Conservation (phyloP, 805 yeast species). For the Wickerhamomyces strasburgensis region DNA sequence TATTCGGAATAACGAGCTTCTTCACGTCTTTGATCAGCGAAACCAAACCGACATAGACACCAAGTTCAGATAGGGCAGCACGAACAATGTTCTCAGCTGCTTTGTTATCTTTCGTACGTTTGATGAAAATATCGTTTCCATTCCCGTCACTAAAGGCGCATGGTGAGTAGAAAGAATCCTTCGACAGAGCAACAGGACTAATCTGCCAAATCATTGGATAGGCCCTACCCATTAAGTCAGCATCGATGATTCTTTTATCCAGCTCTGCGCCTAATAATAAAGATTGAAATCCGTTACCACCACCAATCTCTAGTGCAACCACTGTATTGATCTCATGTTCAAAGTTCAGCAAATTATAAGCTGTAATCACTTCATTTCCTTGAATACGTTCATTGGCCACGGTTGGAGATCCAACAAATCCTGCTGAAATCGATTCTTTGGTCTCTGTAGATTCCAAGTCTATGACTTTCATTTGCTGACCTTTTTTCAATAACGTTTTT, state of each 20-base stretch:
- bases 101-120: constrained; percentile 29
- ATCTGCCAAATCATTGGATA: constrained; percentile 42
- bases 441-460: constrained; percentile 20
- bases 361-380: constrained; percentile 35
- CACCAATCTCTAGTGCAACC: constrained; percentile 39
- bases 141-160: constrained; percentile 37
- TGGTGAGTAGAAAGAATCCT: constrained; percentile 21
- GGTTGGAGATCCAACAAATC: constrained; percentile 44
- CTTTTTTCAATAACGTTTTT: constrained; percentile 30
- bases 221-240: constrained; percentile 45
- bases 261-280: constrained; percentile 27
- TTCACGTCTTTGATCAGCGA: constrained; percentile 30
- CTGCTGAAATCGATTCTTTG: constrained; percentile 25
- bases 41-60: constrained; percentile 35
- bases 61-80: constrained; percentile 39
- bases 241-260: constrained; percentile 30
- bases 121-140: constrained; percentile 34
- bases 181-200: constrained; percentile 28
- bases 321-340: constrained; percentile 28
- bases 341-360: constrained; percentile 25
- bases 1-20: constrained; percentile 29
- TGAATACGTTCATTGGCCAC: constrained; percentile 39
- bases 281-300: constrained; percentile 36
- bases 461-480: constrained; percentile 33
- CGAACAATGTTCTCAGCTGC: constrained; percentile 34